Evolutionary conservation across 202 grass and related monocot genomes (phyloP).

Genomic region (Panicum virgatum): DNA sequence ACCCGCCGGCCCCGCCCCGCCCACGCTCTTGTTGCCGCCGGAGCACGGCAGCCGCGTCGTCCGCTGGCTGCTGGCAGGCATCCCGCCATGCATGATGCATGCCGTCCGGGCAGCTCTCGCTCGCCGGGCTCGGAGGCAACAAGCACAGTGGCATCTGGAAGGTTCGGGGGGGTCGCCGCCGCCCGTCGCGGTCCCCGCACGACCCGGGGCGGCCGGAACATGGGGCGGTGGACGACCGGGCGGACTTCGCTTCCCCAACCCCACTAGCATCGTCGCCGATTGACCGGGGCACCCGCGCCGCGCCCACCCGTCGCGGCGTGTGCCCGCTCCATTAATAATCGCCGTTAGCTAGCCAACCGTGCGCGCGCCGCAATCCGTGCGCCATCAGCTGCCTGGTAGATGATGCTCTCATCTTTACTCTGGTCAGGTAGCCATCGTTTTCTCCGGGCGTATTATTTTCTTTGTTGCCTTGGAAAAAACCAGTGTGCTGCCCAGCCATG

Average conservation of each 20-base stretch:
- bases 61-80: background rate
- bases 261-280: background rate
- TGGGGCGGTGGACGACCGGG: slow-evolving; percentile 4
- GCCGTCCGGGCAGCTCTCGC: background rate
- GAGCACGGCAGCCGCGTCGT: background rate
- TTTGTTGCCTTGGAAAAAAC: background rate
- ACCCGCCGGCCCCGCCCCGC: background rate
- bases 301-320: background rate
- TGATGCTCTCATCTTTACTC: background rate
- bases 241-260: background rate
- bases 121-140: too few relatives aligned
- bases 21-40: background rate
- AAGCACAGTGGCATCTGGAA: too few relatives aligned
- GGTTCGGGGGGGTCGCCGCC: background rate
- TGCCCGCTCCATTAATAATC: background rate
- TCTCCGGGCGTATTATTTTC: background rate
- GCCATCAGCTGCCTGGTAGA: background rate
- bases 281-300: too few relatives aligned
- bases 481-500: background rate
- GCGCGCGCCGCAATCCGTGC: background rate
- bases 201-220: background rate
- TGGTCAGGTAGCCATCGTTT: background rate
- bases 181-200: background rate
- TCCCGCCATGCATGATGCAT: too few relatives aligned
- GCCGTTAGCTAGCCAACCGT: background rate